Conservation (phyloP, 805 yeast species). For the Cyberlindnera subsufficiens region DNA sequence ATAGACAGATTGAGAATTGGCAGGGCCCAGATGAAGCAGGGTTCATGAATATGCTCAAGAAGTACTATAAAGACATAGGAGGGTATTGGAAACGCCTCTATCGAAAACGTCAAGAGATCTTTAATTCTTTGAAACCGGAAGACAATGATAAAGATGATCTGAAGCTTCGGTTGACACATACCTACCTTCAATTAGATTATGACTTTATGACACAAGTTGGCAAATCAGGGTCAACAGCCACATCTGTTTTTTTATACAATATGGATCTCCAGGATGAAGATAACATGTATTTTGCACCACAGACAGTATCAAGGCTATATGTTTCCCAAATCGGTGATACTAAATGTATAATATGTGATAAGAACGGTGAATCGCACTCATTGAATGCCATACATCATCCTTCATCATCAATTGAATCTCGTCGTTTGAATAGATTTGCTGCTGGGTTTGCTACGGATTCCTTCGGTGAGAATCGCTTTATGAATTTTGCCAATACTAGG, state of each 20-base stretch:
- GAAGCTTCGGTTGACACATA: conserved; percentile 51
- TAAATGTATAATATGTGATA: conserved; percentile 78
- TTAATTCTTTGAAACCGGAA: conserved; percentile 27
- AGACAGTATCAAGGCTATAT: conserved; percentile 58
- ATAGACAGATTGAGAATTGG: conserved; percentile 42
- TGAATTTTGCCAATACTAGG: conserved; percentile 84
- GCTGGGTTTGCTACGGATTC: conserved; percentile 73
- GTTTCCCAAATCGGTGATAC: conserved; percentile 95
- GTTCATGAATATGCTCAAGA: conserved; percentile 40
- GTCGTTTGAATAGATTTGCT: conserved; percentile 59
- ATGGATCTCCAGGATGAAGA: conserved; percentile 24
- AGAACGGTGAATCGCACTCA: conserved; percentile 70
- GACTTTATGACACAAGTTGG: conserved; percentile 36
- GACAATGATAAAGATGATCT: conserved; percentile 45
- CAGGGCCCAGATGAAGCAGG: conserved; percentile 25
- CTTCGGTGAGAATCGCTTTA: conserved; percentile 84
- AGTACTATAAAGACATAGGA: conserved; percentile 58
- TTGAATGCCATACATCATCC: conserved; percentile 86
- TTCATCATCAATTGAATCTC: conserved; percentile 69
- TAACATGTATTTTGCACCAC: conserved; percentile 43
- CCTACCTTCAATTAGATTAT: conserved; percentile 63
- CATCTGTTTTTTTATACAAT: conserved; percentile 56
- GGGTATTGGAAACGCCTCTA: conserved; percentile 82
- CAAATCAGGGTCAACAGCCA: conserved; percentile 63
- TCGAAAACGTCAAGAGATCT: conserved; percentile 33